Evolutionary conservation across 768 basidiomycete genomes (phyloP), one percentile per base, ranked within the genome.

Genomic region (Trametes cinnabarina): DNA sequence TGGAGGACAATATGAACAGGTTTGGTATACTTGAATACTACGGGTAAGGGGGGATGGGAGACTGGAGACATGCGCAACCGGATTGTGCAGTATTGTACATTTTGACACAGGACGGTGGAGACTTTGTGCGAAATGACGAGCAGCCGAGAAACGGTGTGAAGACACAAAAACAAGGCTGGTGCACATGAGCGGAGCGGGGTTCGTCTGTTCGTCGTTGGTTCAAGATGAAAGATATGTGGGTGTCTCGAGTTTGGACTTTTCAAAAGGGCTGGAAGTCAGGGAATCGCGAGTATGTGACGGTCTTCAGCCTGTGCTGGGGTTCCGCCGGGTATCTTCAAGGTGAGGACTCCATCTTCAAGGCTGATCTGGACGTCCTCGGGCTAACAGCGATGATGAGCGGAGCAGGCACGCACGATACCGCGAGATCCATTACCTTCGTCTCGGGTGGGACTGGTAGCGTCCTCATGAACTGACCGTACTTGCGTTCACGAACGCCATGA

Each of bases 261-360:
- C 17, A 20, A 42, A 4, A 28, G 14, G 12, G 34, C 30, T 10
- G 8, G 14, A 26, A 17, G 58, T 62, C 63, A 66, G 25, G 47
- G 74, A 68, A 86, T 76, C 57, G 73, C 67, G 49, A 87, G 77
- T 43, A 79, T 76, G 74, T 82, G 76, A 47, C 76, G 74, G 58
- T 79, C 76, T 56, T 83, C 77, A 30, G 68, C 63, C 51, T 72
- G 60, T 58, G 73, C 76, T 10, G 80, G 77, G 19, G 74, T 68
- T 8, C 83, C 84, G 59, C 76, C 77, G 49, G 77, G 70, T 60
- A 88, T 78, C 63, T 71, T 82, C 66, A 88, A 68, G 19, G 76
- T 77, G 44, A 88, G 79, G 49, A 88, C 69, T 34, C 87, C 87
- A 66, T 86, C 81, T 62, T 79, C 77, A 74, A 88, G 78, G 51